Conservation (phyloP, 1,284 basidiomycete genomes). For the Cryptococcus amylolentus region DNA sequence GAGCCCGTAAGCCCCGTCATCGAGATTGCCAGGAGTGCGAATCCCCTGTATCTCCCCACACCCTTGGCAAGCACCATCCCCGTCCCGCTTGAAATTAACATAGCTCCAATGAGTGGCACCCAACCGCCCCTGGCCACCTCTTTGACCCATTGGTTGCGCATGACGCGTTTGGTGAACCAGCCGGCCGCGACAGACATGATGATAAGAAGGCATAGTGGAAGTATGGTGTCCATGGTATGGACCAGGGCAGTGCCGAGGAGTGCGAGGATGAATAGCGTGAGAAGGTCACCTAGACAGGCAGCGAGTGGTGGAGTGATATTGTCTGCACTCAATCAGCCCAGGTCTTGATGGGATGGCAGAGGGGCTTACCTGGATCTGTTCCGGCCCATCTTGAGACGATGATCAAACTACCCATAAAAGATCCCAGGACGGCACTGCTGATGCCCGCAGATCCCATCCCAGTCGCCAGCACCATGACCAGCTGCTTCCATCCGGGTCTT, state of each 20-base stretch:
- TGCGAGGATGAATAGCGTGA: conserved; percentile 78
- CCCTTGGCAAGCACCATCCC: conserved; percentile 89
- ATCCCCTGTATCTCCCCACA: conserved; percentile 80
- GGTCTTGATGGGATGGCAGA: neutral
- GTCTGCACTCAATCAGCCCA: conserved; percentile 55
- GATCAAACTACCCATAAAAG: conserved; percentile 86
- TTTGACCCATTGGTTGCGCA: conserved; percentile 50
- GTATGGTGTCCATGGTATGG: conserved; percentile 60
- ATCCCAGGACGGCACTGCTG: conserved; percentile 75
- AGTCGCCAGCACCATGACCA: conserved; percentile 81
- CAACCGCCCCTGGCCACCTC: conserved; percentile 76
- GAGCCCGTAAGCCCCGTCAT: conserved; percentile 84
- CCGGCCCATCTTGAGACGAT: conserved; percentile 71
- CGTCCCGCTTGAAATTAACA: conserved; percentile 85
- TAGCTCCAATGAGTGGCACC: conserved; percentile 77
- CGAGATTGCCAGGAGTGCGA: conserved; percentile 80
- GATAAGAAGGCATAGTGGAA: conserved; percentile 61
- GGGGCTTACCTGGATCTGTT: conserved; percentile 71
- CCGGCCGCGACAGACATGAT: conserved; percentile 57
- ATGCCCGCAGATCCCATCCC: conserved; percentile 83
- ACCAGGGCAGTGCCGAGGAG: conserved; percentile 61
- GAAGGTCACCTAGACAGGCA: conserved; percentile 84
- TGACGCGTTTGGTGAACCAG: conserved; percentile 54
- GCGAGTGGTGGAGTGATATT: conserved; percentile 95
- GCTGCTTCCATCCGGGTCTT: conserved; percentile 50